These are phyloP conservation scores for Botrytis hyacinthi DNA, from an alignment of 2,329 filamentous ascomycete genomes.

Conservation along the genomic window DNA sequence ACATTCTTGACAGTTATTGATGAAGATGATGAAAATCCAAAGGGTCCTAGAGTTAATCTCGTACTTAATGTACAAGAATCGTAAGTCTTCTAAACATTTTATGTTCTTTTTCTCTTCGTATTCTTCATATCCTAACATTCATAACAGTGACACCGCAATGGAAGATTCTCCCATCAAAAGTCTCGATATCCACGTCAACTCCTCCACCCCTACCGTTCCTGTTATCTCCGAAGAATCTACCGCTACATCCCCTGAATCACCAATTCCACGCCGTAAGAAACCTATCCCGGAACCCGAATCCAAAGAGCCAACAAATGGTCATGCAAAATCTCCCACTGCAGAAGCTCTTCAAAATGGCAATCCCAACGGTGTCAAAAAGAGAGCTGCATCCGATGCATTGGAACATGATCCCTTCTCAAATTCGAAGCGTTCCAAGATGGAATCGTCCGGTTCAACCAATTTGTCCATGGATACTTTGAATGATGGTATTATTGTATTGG, in stretches of 20 bases:
- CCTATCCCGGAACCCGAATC: constrained; percentile 2
- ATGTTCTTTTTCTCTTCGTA: background rate
- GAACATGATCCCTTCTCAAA: constrained; percentile 24
- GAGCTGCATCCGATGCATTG: constrained; percentile 31
- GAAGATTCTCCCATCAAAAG: constrained; percentile 55
- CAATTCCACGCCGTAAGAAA: constrained; percentile 35
- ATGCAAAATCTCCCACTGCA: background rate
- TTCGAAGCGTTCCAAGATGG: constrained; percentile 36
- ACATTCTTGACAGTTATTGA: constrained; percentile 82
- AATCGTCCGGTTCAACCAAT: constrained; percentile 38
- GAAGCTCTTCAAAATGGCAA: constrained; percentile 21
- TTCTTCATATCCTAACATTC: background rate
- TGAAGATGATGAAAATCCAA: constrained; percentile 69
- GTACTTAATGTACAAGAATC: constrained; percentile 66
- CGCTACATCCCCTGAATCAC: constrained; percentile 26
- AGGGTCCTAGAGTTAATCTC: constrained; percentile 78
- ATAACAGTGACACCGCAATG: constrained; percentile 26
- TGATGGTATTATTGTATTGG: constrained; percentile 35
- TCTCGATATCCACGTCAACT: constrained; percentile 31
- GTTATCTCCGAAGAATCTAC: constrained; percentile 22
- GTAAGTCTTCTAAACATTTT: constrained; percentile 44
- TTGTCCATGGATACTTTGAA: constrained; percentile 28
- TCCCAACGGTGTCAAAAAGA: constrained; percentile 36
- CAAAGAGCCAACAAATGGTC: constrained; percentile 23
- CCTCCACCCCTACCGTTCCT: constrained; percentile 31